Evolutionary conservation across 352 stramenopile species (phyloP), one percentile per base, ranked within the genome.

Genomic region (Pythium biforme): DNA sequence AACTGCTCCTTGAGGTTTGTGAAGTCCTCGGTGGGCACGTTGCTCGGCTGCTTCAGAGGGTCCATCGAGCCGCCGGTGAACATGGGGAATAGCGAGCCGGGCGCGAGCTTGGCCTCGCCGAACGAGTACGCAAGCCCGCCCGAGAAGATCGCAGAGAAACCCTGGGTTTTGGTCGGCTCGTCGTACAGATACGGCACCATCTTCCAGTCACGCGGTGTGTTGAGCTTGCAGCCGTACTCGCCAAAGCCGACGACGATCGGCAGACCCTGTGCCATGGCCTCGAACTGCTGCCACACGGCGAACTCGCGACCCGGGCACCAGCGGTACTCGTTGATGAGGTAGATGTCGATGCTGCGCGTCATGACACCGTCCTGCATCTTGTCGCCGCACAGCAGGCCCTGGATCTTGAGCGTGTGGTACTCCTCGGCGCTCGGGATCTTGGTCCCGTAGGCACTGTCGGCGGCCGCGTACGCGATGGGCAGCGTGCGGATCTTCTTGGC

Each of bases 291-390:
- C 73, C 90, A 95, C n/a, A 86, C 77, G 0, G 69, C 72, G 43
- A 92, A 95, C n/a, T 81, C 85, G 48, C 76, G 87, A 29, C 75
- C 78, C 4, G 81, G 74, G 55, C 87, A 95, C 83, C 83, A 95
- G 61, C 87, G 87, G 69, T 95, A 95, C 68, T 94, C 85, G 68
- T 95, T 95, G 64, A 95, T 91, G 39, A 95, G 62, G 67, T 93
- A 94, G 22, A 95, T 93, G 65, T 95, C 87, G 41, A 95, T 94
- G 62, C 81, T 92, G 52, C 85, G 72, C 47, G 73, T 46, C 81
- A 90, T 94, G 61, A 86, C 71, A 31, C 87, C 87, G 54, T 95
- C 74, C 33, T 77, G 76, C 83, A 94, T 93, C 70, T 84, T 88
- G 74, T 95, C 87, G 46, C 85, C 87, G 40, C 87, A 95, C 10